phyloP scores from a whole-genome alignment of 2,329 filamentous ascomycete genomes.

The Diaporthe humulicola region DNA sequence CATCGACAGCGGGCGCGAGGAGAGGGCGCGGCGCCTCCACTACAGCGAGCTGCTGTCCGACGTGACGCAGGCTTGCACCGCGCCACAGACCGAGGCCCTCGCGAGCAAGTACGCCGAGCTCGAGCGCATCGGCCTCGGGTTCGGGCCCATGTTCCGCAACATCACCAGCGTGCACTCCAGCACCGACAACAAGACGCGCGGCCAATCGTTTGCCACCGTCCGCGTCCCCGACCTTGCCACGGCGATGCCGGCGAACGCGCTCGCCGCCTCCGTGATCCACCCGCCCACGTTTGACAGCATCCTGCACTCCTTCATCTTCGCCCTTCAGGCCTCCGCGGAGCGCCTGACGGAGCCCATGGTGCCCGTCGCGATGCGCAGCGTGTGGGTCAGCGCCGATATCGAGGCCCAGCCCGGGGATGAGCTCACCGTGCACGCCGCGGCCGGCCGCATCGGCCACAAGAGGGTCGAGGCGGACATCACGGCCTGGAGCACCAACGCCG shows the following conservation, averaged over 20 bases:
- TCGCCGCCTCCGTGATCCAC: slow-evolving; percentile 30
- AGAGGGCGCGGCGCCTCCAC: background rate
- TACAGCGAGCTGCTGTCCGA: slow-evolving; percentile 29
- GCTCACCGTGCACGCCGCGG: slow-evolving; percentile 35
- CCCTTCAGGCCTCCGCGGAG: slow-evolving; percentile 28
- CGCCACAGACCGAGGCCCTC: slow-evolving; percentile 26
- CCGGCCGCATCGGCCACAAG: slow-evolving; percentile 35
- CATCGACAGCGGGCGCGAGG: slow-evolving; percentile 30
- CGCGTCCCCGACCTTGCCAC: slow-evolving; percentile 30
- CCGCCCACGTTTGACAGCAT: slow-evolving; percentile 34
- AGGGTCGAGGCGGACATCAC: slow-evolving; percentile 36
- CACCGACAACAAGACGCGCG: background rate
- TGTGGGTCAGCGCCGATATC: slow-evolving; percentile 37
- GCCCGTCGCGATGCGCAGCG: slow-evolving; percentile 35
- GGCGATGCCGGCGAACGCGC: slow-evolving; percentile 27
- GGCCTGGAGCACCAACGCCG: slow-evolving; percentile 31
- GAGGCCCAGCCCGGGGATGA: slow-evolving; percentile 28
- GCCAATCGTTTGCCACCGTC: slow-evolving; percentile 33
- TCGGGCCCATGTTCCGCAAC: slow-evolving; percentile 36
- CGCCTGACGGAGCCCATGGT: slow-evolving; percentile 37
- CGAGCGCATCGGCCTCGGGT: slow-evolving; percentile 37
- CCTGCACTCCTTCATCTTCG: slow-evolving; percentile 37
- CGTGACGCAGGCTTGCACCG: slow-evolving; percentile 29
- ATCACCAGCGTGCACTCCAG: slow-evolving; percentile 32
- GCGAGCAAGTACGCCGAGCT: slow-evolving; percentile 33